Evolutionary conservation across 345 rosid genomes (phyloP), one percentile per base, ranked within the genome.

Genomic region (Arabidopsis suecica): DNA sequence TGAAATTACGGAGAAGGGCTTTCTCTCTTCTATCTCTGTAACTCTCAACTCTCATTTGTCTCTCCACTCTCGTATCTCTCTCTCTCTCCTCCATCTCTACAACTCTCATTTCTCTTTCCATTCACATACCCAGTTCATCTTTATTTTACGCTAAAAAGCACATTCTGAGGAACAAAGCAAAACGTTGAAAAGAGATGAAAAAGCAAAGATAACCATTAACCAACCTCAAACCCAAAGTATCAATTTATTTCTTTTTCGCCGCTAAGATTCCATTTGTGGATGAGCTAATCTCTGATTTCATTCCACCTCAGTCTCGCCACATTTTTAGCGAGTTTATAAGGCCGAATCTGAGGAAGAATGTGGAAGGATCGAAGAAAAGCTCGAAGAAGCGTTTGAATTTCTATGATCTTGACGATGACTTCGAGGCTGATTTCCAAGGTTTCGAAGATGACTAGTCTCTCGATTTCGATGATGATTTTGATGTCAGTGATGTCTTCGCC

Each of bases 281-380:
- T 97, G 99, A 75, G 93, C 99, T 92, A 42, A 95, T 95, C 80
- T 85, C 97, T 75, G 97, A 81, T 65, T 87, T 87, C 78, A 82
- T 90, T 3, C 79, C 89, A 55, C 81, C 88, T 40, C 47, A 61
- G 47, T 61, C 88, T 3, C 74, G 82, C 77, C 80, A 83, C 5
- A 75, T 87, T 49, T 86, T 88, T 18, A 74, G 89, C 23, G 96
- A 88, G 55, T 83, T 69, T 23, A 75, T 88, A 5, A 92, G 97
- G 99, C 89, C 95, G 67, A 88, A 85, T 84, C 96, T 82, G 80
- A 88, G 82, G 83, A 84, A 50, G 47, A 80, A 50, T 61, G 72
- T 44, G 47, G 82, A 64, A 10, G 53, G 44, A 5, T 51, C 10
- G 61, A 84, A 85, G 81, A 74, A 67, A 37, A 54, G 20, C 69